Base-by-base conservation (phyloP, 331 rosid genomes). In the Rhamnella rubrinervis region DNA sequence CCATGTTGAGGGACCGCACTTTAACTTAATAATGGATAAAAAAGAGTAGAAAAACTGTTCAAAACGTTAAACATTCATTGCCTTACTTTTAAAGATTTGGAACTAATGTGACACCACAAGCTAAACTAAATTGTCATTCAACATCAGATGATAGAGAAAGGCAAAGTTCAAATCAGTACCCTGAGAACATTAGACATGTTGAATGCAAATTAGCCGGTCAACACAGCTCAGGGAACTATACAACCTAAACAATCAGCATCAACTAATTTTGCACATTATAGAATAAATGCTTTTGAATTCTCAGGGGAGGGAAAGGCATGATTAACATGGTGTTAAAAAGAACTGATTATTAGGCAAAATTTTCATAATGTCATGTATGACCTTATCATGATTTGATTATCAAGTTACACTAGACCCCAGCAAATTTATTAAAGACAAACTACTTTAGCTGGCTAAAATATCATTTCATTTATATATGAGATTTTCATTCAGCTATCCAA, bases 21-120 rank as follows among this genome's bases (percentile, higher is more conserved):
- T 26, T 26, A 7, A 67, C 35, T 61, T 19, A 28, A 66, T n/a
- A 56, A 50, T 56, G 62, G 55, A 69, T 80, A n/a, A 1, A 71
- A 74, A 35, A 7, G 8, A 13, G 12, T 53, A 53, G 25, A 12
- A 50, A 73, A 62, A 57, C 11, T 28, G 52, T 70, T 39, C 65
- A 49, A 58, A 66, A 39, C 19, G 58, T 44, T n/a, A 18, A 61
- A 25, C 66, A 12, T 44, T 53, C 25, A n/a, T 21, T 18, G 58
- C 26, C 58, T 4, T 4, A 6, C 11, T 56, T 26, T 59, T 23
- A 23, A 68, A 66, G 31, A 31, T 47, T 13, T 5, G 47, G 28
- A 35, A 53, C 35, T 38, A 46, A 67, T 58, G 20, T 53, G 16
- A 63, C 58, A 63, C 61, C 66, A 66, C 38, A 57, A 58, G 8